Percentiles rank a stretch among this genome's conserved stretches.
Conservation (phyloP, 2,329 filamentous ascomycete genomes). For the Colletotrichum sp. region DNA sequence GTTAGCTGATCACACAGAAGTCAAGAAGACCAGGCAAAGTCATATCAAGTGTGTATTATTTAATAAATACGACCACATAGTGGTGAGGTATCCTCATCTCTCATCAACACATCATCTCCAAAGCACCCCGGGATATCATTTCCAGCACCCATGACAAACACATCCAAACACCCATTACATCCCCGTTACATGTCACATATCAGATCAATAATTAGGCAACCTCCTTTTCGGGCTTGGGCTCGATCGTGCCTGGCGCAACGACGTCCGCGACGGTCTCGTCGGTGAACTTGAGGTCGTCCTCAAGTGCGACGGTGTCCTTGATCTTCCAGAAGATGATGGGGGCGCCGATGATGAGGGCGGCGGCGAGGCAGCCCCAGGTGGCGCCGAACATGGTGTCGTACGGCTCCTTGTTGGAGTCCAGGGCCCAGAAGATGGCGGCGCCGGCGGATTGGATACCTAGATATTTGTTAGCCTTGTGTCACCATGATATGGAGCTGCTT, state of each 20-base stretch:
- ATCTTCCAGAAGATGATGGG: slow-evolving; percentile 83
- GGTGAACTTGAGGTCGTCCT: slow-evolving; percentile 83
- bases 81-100: neutral
- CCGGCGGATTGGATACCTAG: slow-evolving; percentile 80
- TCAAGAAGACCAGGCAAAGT: fast-evolving
- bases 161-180: neutral
- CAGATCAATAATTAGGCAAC: neutral
- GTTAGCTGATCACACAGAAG: too few species aligned
- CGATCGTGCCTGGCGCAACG: slow-evolving; percentile 28
- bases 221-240: neutral
- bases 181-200: neutral
- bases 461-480: slow-evolving; percentile 5
- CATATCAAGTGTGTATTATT: neutral
- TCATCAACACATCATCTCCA: neutral
- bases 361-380: slow-evolving; percentile 76
- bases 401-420: slow-evolving; percentile 66
- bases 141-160: neutral
- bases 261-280: slow-evolving; percentile 84
- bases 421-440: slow-evolving; percentile 74
- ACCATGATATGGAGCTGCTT: neutral
- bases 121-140: neutral
- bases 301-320: slow-evolving; percentile 78
- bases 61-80: neutral
- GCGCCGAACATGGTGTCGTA: slow-evolving; percentile 75
- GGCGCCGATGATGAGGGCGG: slow-evolving; percentile 76